Evolutionary conservation across 306 rosid species (phyloP).

Genomic region (Cucumis melo): DNA sequence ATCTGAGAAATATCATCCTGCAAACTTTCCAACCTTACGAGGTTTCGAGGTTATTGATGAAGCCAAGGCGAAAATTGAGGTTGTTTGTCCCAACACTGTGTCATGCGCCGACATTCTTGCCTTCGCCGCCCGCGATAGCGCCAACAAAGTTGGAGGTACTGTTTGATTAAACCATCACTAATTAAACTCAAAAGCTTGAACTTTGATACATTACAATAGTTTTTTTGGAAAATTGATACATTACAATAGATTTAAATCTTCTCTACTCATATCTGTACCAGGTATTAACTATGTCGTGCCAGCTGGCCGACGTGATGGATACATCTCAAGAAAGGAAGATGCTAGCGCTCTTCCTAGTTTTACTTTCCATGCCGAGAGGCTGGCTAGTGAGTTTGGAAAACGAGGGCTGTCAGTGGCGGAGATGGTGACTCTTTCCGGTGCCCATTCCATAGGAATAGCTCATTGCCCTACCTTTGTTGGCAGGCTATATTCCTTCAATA

Average conservation of each 20-base stretch:
- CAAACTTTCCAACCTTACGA: slow-evolving; percentile 23
- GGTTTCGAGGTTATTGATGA: slow-evolving; percentile 24
- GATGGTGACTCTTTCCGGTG: slow-evolving; percentile 30
- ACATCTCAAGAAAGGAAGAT: slow-evolving; percentile 7
- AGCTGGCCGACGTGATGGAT: slow-evolving; percentile 19
- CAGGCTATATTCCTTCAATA: slow-evolving; percentile 13
- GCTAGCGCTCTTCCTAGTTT: neutral
- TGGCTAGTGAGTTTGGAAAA: neutral
- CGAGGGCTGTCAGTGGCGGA: slow-evolving; percentile 17
- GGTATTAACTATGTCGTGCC: slow-evolving; percentile 19
- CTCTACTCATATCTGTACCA: neutral
- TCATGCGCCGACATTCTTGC: slow-evolving; percentile 27
- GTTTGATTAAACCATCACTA: neutral
- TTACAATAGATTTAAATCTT: neutral
- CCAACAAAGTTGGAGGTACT: slow-evolving; percentile 8
- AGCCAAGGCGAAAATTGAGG: slow-evolving; percentile 20
- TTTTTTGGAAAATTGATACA: neutral
- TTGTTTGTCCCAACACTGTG: slow-evolving; percentile 22
- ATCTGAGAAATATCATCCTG: slow-evolving; percentile 18
- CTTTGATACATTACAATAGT: neutral
- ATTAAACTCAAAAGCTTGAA: neutral
- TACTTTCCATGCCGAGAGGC: slow-evolving; percentile 4
- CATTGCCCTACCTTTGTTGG: slow-evolving; percentile 17
- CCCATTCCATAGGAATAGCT: slow-evolving; percentile 27
- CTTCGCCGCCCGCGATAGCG: slow-evolving; percentile 27